phyloP scores from a whole-genome alignment of 2,329 filamentous ascomycete species.

The Dactylellina leptospora region DNA sequence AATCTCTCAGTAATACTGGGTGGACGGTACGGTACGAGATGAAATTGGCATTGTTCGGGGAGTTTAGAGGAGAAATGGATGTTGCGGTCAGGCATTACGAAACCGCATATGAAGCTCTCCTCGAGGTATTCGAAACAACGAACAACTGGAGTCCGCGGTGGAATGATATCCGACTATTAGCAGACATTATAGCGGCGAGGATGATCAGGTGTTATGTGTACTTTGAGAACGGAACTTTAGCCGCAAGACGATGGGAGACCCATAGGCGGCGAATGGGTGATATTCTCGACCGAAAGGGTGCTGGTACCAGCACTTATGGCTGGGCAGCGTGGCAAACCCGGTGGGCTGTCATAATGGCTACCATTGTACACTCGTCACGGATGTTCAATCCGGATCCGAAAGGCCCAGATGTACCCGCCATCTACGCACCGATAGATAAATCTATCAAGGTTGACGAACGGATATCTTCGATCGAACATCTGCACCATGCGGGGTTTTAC shows the following conservation, averaged over 20 bases:
- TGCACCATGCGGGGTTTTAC: constrained; percentile 75
- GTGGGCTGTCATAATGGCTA: constrained; percentile 61
- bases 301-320: constrained; percentile 86
- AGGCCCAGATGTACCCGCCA: constrained; percentile 58
- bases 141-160: constrained; percentile 89
- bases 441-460: constrained; percentile 66
- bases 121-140: constrained; percentile 88
- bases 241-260: constrained; percentile 79
- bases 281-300: constrained; percentile 81
- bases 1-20: constrained; percentile 81
- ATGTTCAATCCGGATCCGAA: constrained; percentile 45
- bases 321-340: constrained; percentile 94
- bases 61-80: constrained; percentile 93
- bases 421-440: constrained; percentile 70
- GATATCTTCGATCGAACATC: constrained; percentile 70
- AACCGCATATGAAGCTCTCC: constrained; percentile 82
- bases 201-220: constrained; percentile 83
- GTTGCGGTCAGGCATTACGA: constrained; percentile 85
- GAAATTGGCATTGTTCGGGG: constrained; percentile 88
- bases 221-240: constrained; percentile 78
- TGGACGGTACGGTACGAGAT: constrained; percentile 97
- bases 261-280: constrained; percentile 79
- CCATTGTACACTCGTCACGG: constrained; percentile 36
- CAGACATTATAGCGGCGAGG: constrained; percentile 81
- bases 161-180: constrained; percentile 88